Percentiles rank a stretch among this genome's conserved stretches.
Conservation (phyloP, 169 alveolate species). For the Plasmodium vinckei region DNA sequence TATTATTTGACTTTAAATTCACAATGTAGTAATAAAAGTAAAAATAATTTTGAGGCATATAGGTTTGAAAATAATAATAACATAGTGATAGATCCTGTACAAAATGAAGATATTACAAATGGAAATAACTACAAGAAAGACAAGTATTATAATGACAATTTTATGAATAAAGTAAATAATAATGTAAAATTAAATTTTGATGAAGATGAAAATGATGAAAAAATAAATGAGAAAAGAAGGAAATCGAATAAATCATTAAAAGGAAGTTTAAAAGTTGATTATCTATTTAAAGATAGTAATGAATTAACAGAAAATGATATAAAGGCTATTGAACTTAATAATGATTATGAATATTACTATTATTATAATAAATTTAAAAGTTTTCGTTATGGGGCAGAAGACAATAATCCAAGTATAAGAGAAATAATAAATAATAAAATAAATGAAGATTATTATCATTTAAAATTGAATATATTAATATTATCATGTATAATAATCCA, state of each 20-base stretch:
- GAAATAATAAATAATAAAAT: constrained; percentile 59
- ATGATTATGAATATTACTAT: constrained; percentile 35
- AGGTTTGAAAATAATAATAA: too few relatives aligned
- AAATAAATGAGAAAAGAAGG: background rate
- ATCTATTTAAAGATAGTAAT: constrained; percentile 44
- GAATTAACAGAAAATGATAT: constrained; percentile 44
- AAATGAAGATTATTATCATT: constrained; percentile 59
- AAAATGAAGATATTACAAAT: background rate
- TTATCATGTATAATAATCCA: constrained; percentile 75
- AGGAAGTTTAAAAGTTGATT: constrained; percentile 50
- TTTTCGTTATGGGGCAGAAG: constrained; percentile 26
- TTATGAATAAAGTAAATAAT: background rate
- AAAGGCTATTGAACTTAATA: constrained; percentile 1
- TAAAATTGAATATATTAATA: constrained; percentile 70
- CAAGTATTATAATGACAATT: constrained; percentile 5
- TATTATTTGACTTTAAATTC: constrained; percentile 8
- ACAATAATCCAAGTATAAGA: constrained; percentile 10
- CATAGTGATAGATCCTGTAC: background rate
- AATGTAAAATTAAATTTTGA: background rate
- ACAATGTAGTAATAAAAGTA: too few relatives aligned
- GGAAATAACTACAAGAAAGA: background rate
- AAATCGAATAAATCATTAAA: constrained; percentile 19
- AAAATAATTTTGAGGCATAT: too few relatives aligned
- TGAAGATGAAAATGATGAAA: background rate
- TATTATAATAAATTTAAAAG: constrained; percentile 71